A percentile compares a stretch with the other conserved stretches of the same genome.
Evolutionary conservation across 176 grass and related monocot species (phyloP).

Genomic region (Aegilops tauschii): DNA sequence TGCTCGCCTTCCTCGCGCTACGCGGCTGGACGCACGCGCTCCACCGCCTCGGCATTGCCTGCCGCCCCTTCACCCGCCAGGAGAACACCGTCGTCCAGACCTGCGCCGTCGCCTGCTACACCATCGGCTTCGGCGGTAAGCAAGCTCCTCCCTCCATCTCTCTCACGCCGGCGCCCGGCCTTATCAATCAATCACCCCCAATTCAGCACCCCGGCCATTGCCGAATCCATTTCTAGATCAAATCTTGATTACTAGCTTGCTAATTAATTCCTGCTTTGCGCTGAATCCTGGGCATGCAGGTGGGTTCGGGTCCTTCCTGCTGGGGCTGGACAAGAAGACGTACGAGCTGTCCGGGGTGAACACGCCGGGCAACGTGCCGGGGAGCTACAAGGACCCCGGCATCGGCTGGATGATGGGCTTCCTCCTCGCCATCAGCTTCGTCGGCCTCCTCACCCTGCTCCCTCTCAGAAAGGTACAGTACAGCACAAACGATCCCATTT

Average conservation of each 20-base stretch:
- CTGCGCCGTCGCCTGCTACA: constrained; percentile 87
- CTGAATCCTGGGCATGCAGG: constrained; percentile 31
- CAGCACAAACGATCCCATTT: neutral
- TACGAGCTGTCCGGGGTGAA: constrained; percentile 75
- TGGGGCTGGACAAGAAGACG: constrained; percentile 90
- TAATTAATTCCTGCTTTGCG: too few species aligned
- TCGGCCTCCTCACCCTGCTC: constrained; percentile 83
- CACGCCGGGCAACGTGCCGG: constrained; percentile 75
- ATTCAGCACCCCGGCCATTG: neutral
- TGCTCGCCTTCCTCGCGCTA: constrained; percentile 90
- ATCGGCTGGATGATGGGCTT: constrained; percentile 99
- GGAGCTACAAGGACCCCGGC: constrained; percentile 83
- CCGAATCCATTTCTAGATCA: neutral
- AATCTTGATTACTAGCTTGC: neutral
- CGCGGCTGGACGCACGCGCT: constrained; percentile 72
- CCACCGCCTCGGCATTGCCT: constrained; percentile 57
- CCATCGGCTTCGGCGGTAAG: constrained; percentile 75
- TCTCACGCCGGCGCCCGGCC: neutral
- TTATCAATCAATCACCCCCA: neutral
- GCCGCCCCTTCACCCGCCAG: constrained; percentile 85
- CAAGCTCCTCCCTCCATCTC: neutral
- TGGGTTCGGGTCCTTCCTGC: constrained; percentile 88
- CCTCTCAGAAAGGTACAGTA: constrained; percentile 83
- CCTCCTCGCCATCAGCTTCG: constrained; percentile 77
- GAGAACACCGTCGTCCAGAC: constrained; percentile 99